These are phyloP conservation scores for Phytophthora podocarpi DNA, from an alignment of 352 stramenopile genomes.

Conservation along the genomic window DNA sequence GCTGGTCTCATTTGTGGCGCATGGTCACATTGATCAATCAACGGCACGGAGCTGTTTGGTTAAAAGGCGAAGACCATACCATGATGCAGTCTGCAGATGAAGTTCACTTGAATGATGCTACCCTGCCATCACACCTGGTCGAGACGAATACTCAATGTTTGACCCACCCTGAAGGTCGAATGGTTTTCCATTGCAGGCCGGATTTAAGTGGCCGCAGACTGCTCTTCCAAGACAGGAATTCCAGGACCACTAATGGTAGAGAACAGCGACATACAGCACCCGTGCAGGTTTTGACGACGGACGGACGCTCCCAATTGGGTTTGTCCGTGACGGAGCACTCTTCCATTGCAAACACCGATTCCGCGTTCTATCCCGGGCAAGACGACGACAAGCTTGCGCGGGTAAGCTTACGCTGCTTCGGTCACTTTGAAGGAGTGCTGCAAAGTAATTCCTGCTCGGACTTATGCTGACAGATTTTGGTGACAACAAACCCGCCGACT, in stretches of 20 bases:
- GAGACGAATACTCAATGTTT: conserved; percentile 2
- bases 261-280: conserved; percentile 23
- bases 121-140: conserved; percentile 9
- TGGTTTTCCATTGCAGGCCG: conserved; percentile 53
- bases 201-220: conserved; percentile 50
- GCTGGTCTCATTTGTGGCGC: background rate
- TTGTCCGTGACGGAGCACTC: conserved; percentile 21
- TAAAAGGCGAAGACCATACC: too few relatives aligned
- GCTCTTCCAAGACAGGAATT: conserved; percentile 43
- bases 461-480: conserved; percentile 31
- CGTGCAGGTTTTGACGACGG: conserved; percentile 55
- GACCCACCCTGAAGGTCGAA: conserved; percentile 24
- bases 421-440: too few relatives aligned
- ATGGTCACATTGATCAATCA: too few relatives aligned
- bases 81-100: conserved; percentile 50
- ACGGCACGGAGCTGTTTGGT: too few relatives aligned
- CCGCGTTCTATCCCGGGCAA: background rate
- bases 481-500: conserved; percentile 44
- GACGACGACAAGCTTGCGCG: conserved; percentile 24
- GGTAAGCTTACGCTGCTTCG: conserved; percentile 14
- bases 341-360: conserved; percentile 1
- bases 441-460: background rate
- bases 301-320: conserved; percentile 51
- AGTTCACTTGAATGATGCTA: conserved; percentile 21
- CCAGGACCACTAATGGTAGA: background rate